Conservation (phyloP, 2,329 filamentous ascomycete species). For the Curvularia spicifera region DNA sequence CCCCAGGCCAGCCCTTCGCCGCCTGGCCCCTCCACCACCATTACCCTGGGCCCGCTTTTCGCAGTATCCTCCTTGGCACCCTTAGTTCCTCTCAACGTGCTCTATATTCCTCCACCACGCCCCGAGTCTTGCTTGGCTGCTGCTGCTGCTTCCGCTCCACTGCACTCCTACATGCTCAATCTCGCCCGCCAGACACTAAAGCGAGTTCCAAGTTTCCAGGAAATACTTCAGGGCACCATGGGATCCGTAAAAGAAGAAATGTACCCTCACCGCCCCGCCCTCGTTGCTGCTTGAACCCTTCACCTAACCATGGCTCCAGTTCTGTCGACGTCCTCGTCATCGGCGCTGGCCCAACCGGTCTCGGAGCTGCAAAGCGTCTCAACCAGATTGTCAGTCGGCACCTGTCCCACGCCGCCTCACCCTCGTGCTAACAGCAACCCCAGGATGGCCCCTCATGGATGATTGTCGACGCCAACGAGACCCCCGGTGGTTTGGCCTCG, state of each 20-base stretch:
- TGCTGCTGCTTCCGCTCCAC: slow-evolving; percentile 21
- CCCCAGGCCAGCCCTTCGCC: slow-evolving; percentile 7
- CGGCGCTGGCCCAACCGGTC: slow-evolving; percentile 94
- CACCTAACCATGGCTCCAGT: slow-evolving; percentile 57
- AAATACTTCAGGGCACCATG: slow-evolving; percentile 50
- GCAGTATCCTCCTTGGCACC: slow-evolving; percentile 36
- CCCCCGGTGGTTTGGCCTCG: slow-evolving; percentile 91
- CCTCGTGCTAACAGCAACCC: slow-evolving; percentile 30
- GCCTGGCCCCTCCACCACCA: slow-evolving; percentile 12
- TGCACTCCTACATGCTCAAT: slow-evolving; percentile 46
- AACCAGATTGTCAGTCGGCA: slow-evolving; percentile 81
- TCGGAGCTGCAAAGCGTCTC: slow-evolving; percentile 96
- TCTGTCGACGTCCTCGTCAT: slow-evolving; percentile 97
- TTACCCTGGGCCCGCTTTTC: slow-evolving; percentile 21
- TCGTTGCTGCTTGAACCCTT: not conserved
- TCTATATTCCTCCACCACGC: slow-evolving; percentile 36
- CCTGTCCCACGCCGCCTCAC: slow-evolving; percentile 12
- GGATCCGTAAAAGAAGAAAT: slow-evolving; percentile 51
- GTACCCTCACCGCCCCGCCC: slow-evolving; percentile 43
- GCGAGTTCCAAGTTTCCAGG: slow-evolving; percentile 52
- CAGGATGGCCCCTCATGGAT: slow-evolving; percentile 94
- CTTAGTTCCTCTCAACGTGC: slow-evolving; percentile 30
- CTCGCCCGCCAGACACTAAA: slow-evolving; percentile 50
- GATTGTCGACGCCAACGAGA: slow-evolving; percentile 91
- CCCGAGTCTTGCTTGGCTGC: slow-evolving; percentile 22